phyloP scores from a whole-genome alignment of 2,329 filamentous ascomycete species.

The Aspergillus sp. region DNA sequence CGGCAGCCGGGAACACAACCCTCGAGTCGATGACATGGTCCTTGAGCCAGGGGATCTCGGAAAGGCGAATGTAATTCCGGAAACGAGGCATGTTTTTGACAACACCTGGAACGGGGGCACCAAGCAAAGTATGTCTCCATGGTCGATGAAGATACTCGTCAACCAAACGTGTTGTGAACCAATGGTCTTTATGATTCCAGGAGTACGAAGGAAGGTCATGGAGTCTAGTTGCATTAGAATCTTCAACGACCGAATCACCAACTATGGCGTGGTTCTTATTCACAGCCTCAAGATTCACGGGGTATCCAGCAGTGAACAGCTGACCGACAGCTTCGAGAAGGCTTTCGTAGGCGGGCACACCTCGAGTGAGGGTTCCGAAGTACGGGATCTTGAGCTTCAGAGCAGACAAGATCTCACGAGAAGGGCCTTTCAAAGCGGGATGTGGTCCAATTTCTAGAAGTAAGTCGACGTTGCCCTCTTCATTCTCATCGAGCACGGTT shows the following conservation, averaged over 20 bases:
- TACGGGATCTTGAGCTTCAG: not conserved
- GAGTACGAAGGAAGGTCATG: not conserved
- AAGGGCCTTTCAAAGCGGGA: slow-evolving; percentile 20
- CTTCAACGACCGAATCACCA: not conserved
- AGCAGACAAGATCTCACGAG: slow-evolving; percentile 1
- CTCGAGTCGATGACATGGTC: slow-evolving; percentile 3
- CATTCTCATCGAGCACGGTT: not conserved
- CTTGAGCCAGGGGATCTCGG: slow-evolving; percentile 4
- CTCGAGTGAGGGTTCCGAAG: not conserved
- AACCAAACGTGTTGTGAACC: not conserved
- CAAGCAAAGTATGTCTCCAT: not conserved
- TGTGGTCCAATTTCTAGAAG: slow-evolving; percentile 15
- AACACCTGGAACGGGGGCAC: not conserved
- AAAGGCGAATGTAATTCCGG: not conserved
- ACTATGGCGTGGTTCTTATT: not conserved
- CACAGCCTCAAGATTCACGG: not conserved
- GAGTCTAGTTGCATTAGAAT: not conserved
- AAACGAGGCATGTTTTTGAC: not conserved
- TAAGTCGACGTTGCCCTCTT: not conserved
- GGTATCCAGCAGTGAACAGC: not conserved
- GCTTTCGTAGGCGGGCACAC: not conserved
- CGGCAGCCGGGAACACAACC: slow-evolving; percentile 4
- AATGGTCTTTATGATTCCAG: slow-evolving; percentile 1
- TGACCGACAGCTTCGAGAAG: not conserved
- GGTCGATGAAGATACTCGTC: not conserved